phyloP scores from a whole-genome alignment of 2,329 filamentous ascomycete genomes.

The Hymenoscyphus fructigenus region DNA sequence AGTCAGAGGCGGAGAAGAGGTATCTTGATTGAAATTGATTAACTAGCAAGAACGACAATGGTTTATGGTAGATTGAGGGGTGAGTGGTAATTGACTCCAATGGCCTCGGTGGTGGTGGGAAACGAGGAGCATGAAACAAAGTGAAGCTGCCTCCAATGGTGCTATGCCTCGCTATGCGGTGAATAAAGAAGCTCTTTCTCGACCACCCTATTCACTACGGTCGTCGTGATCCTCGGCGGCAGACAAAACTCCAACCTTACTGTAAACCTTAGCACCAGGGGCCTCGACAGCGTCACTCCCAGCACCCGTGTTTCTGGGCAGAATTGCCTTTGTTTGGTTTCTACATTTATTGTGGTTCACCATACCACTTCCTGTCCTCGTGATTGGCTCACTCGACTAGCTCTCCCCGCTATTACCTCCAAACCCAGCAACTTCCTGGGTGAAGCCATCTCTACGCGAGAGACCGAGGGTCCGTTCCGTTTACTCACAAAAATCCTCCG shows the following conservation, averaged over 20 bases:
- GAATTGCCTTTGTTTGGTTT: slow-evolving; percentile 1
- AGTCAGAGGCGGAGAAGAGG: background rate
- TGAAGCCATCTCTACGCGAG: slow-evolving; percentile 7
- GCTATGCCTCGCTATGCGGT: background rate
- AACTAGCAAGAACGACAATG: background rate
- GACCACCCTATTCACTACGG: too few relatives aligned
- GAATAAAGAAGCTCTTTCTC: too few relatives aligned
- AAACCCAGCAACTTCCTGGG: background rate
- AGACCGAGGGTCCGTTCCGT: slow-evolving; percentile 1
- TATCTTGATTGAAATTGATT: too few relatives aligned
- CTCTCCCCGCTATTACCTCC: background rate
- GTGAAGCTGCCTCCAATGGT: background rate
- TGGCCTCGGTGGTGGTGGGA: background rate
- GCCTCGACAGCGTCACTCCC: background rate
- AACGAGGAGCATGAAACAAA: background rate
- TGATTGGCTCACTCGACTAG: background rate
- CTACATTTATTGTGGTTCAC: background rate
- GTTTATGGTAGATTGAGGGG: background rate
- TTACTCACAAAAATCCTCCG: slow-evolving; percentile 9
- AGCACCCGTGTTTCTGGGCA: background rate
- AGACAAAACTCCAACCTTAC: background rate
- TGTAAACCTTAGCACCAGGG: too few relatives aligned
- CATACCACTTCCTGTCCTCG: background rate
- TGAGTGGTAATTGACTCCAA: background rate
- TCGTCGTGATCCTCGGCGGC: too few relatives aligned